Percentiles rank a stretch among this genome's conserved stretches.
phyloP scores from a whole-genome alignment of 2,329 filamentous ascomycete species.

The Talaromyces albobiverticillius region DNA sequence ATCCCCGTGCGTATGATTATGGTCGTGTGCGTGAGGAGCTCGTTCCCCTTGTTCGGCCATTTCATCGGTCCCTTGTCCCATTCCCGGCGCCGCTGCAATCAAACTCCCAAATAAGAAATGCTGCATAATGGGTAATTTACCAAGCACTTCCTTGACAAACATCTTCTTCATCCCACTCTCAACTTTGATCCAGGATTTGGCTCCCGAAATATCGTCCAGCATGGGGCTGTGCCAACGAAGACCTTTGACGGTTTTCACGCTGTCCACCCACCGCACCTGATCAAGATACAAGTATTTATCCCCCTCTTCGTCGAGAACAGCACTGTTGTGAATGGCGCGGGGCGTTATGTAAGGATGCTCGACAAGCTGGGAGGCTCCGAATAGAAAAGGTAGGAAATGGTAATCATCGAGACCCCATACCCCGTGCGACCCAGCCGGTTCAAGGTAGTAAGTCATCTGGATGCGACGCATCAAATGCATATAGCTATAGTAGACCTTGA shows the following conservation, averaged over 20 bases:
- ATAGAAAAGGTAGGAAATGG: conserved; percentile 92
- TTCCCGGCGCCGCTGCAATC: conserved; percentile 74
- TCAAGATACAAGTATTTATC: conserved; percentile 85
- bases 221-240: conserved; percentile 96
- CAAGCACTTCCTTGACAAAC: conserved; percentile 89
- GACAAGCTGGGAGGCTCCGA: conserved; percentile 85
- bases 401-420: conserved; percentile 99
- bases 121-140: conserved; percentile 96
- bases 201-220: conserved; percentile 93
- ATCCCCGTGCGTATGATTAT: conserved; percentile 59
- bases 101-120: conserved; percentile 93
- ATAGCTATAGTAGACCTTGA: conserved; percentile 79
- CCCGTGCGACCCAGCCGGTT: conserved; percentile 93
- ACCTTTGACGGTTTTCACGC: conserved; percentile 91
- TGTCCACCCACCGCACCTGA: conserved; percentile 91
- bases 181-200: conserved; percentile 87
- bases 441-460: conserved; percentile 91
- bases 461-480: conserved; percentile 81
- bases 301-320: conserved; percentile 82
- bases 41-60: conserved; percentile 51
- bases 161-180: conserved; percentile 94
- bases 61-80: conserved; percentile 56
- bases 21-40: conserved; percentile 66
- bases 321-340: conserved; percentile 78
- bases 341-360: conserved; percentile 79